phyloP scores from a whole-genome alignment of 371 early-diverging fungal species.

The Parasitella parasitica region DNA sequence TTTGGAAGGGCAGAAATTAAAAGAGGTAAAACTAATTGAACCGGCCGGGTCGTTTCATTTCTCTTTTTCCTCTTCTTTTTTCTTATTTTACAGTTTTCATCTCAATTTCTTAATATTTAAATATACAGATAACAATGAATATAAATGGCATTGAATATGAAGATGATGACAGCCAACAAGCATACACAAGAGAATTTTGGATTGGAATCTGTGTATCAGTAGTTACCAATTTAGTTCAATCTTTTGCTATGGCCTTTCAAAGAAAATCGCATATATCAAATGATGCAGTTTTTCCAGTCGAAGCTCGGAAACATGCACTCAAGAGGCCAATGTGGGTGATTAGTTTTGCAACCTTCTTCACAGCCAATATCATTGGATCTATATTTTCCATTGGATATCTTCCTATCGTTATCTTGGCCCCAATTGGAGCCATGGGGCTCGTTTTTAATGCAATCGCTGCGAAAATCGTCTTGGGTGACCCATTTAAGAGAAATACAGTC shows the following conservation, averaged over 20 bases:
- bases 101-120: neutral
- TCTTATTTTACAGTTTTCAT: constrained; percentile 1
- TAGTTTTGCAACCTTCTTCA: constrained; percentile 61
- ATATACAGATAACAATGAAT: neutral
- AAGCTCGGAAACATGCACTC: constrained; percentile 50
- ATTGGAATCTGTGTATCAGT: constrained; percentile 44
- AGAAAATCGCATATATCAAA: constrained; percentile 66
- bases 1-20: neutral
- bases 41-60: neutral
- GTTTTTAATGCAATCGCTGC: constrained; percentile 83
- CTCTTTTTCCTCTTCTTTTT: constrained; percentile 1
- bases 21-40: neutral
- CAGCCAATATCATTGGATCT: constrained; percentile 72
- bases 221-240: constrained; percentile 41
- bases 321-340: constrained; percentile 39
- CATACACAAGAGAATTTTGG: constrained; percentile 34
- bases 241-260: constrained; percentile 75
- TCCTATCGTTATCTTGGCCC: constrained; percentile 83
- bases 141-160: constrained; percentile 1
- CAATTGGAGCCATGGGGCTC: constrained; percentile 76
- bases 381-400: constrained; percentile 76
- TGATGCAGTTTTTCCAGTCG: constrained; percentile 54
- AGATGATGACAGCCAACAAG: neutral
- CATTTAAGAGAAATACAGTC: constrained; percentile 60
- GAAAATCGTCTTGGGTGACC: constrained; percentile 62